Percentiles rank a stretch among this genome's conserved stretches.
phyloP scores from a whole-genome alignment of 2,329 filamentous ascomycete genomes.

The Capronia epimyces region DNA sequence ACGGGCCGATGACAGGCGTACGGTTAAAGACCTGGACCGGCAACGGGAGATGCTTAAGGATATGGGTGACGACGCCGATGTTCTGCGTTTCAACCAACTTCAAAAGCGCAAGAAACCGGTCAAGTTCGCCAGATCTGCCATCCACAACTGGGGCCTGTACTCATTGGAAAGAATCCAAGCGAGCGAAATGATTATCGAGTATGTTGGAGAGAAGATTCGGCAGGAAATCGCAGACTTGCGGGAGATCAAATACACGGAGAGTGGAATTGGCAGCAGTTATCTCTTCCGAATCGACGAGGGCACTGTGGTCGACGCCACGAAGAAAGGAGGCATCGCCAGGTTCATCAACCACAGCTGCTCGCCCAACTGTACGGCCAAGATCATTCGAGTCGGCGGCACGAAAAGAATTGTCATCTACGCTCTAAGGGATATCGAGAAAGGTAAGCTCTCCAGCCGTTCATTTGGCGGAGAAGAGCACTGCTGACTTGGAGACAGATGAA shows the following conservation, averaged over 20 bases:
- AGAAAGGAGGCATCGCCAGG: conserved; percentile 93
- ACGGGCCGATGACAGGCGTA: conserved; percentile 89
- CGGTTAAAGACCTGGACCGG: conserved; percentile 89
- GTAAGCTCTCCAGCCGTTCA: conserved; percentile 50
- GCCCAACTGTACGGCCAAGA: conserved; percentile 98
- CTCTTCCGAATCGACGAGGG: conserved; percentile 97
- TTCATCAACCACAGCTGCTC: conserved; percentile 99
- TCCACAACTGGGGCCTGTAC: conserved; percentile 98
- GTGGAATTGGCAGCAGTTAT: conserved; percentile 94
- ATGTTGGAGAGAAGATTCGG: conserved; percentile 93
- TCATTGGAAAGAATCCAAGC: conserved; percentile 95
- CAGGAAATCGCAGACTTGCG: conserved; percentile 97
- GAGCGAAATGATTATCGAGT: conserved; percentile 99
- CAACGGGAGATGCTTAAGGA: conserved; percentile 74
- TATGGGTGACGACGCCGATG: conserved; percentile 72
- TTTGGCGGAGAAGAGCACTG: not conserved
- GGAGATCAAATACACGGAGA: conserved; percentile 86
- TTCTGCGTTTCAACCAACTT: conserved; percentile 89
- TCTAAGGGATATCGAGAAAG: conserved; percentile 85
- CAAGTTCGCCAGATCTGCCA: conserved; percentile 93
- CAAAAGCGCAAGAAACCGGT: conserved; percentile 99
- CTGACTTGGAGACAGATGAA: conserved; percentile 62
- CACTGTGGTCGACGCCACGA: conserved; percentile 95
- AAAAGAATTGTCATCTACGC: conserved; percentile 99
- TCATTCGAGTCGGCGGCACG: conserved; percentile 96